Evolutionary conservation across 2,329 filamentous ascomycete species (phyloP), one percentile per base, ranked within the genome.

Genomic region (Saccharata proteae): DNA sequence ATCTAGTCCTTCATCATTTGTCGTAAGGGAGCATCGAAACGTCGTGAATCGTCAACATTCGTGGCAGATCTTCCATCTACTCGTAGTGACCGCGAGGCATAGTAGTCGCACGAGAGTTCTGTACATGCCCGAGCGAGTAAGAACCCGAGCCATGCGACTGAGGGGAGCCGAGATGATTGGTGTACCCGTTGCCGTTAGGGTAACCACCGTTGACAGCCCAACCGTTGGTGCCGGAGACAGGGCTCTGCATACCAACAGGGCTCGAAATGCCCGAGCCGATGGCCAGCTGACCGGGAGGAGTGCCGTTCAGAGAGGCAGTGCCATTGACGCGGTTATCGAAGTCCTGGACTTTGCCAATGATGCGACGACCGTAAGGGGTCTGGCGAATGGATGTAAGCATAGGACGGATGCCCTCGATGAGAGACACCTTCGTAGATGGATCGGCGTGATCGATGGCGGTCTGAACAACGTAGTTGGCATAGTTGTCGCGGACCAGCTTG

Each of bases 391-490:
- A 67, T 3, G 83, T 80, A 22, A 96, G 64, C 39, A 92, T 77
- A 1, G 86, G 84, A 22, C 85, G 82, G 46, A 96, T 85, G 20
- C 71, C 68, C 38, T 96, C 85, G 26, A 93, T 77, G 25, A 98
- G 68, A 27, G 74, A 73, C 36, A 35, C 27, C 28, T 35, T 35
- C 18, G 33, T 35, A 10, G 33, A 29, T 11, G 33, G 23, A 12
- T 35, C 33, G 23, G 33, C 28, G 18, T 35, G 31, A 16, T 93
- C 86, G 43, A 93, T 47, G 16, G 90, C 86, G 22, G 90, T 98
- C 65, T 98, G 90, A 22, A 98, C 82, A 41, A 98, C 90, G 48
- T 98, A 98, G 61, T 98, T 98, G 54, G 84, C 90, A 50, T 83
- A 98, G 0, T 80, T 84, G 57, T 98, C 90, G 24, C 84, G 80